phyloP scores from a whole-genome alignment of 176 grass and related monocot genomes.

The Carex scoparia region DNA sequence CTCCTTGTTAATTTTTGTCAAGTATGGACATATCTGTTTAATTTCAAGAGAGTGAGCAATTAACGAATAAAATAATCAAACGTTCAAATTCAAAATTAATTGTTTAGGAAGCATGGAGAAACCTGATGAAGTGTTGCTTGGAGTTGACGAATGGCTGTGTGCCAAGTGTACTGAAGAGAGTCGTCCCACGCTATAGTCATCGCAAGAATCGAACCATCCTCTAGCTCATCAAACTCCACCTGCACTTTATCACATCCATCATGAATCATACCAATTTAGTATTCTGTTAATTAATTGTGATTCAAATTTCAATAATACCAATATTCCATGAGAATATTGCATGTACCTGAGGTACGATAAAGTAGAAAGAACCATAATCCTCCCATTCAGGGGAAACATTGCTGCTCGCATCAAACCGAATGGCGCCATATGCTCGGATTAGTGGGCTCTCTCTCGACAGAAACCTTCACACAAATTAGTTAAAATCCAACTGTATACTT shows the following conservation, averaged over 20 bases:
- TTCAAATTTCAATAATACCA: background rate
- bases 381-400: constrained; percentile 62
- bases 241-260: constrained; percentile 24
- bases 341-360: constrained; percentile 71
- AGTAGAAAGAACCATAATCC: constrained; percentile 84
- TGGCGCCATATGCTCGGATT: constrained; percentile 81
- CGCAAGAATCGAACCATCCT: constrained; percentile 67
- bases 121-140: constrained; percentile 60
- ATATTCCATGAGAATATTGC: background rate
- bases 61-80: background rate
- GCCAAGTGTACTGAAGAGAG: constrained; percentile 63
- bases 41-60: background rate
- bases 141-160: constrained; percentile 43
- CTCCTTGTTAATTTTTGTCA: constrained; percentile 32
- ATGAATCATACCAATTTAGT: constrained; percentile 14
- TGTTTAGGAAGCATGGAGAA: background rate
- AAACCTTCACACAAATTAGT: constrained; percentile 40
- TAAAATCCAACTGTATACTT: background rate
- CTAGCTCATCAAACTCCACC: constrained; percentile 86
- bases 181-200: constrained; percentile 77
- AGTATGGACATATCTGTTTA: constrained; percentile 60
- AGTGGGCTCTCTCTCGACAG: constrained; percentile 67
- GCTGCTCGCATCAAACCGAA: constrained; percentile 65
- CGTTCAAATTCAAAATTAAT: background rate
- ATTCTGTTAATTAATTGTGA: background rate